Evolutionary conservation across 176 grass and related monocot genomes (phyloP).

Genomic region (Musa acuminata): DNA sequence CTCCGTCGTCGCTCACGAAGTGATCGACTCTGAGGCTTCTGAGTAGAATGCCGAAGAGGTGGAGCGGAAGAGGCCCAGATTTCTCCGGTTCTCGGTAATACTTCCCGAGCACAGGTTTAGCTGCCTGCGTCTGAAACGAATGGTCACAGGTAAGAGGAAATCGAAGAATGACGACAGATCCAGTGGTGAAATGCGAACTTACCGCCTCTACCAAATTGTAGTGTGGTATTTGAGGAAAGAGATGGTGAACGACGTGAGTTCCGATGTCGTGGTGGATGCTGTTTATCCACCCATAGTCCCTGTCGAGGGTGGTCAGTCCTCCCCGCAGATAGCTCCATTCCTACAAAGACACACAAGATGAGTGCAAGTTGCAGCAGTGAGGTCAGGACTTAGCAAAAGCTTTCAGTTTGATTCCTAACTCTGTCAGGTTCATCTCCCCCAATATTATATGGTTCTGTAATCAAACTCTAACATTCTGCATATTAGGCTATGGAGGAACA

Average conservation of each 20-base stretch:
- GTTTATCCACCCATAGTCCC: constrained; percentile 96
- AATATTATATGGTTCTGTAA: too few relatives aligned
- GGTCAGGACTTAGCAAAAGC: too few relatives aligned
- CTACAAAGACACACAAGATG: constrained; percentile 2
- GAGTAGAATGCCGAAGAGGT: constrained; percentile 48
- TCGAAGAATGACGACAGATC: too few relatives aligned
- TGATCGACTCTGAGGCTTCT: constrained; percentile 74
- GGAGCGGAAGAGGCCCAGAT: constrained; percentile 60
- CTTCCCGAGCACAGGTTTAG: constrained; percentile 54
- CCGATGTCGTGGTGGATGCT: constrained; percentile 91
- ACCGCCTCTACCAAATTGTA: constrained; percentile 83
- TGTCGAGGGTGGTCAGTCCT: constrained; percentile 65
- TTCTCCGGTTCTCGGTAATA: constrained; percentile 68
- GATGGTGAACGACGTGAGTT: constrained; percentile 93
- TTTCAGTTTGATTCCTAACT: too few relatives aligned
- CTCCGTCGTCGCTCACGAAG: constrained; percentile 77
- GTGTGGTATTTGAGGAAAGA: constrained; percentile 90
- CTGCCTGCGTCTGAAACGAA: constrained; percentile 48
- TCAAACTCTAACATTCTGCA: too few relatives aligned
- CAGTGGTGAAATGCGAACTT: constrained; percentile 10
- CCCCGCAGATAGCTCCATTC: constrained; percentile 96
- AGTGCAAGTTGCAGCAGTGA: too few relatives aligned
- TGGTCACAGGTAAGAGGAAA: not conserved
- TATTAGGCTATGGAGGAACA: too few relatives aligned
- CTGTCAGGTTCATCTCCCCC: too few relatives aligned